A percentile compares a stretch with the other conserved stretches of the same genome.
These are phyloP conservation scores for Plasmodium relictum DNA, from an alignment of 169 alveolate species.

Conservation along the genomic window DNA sequence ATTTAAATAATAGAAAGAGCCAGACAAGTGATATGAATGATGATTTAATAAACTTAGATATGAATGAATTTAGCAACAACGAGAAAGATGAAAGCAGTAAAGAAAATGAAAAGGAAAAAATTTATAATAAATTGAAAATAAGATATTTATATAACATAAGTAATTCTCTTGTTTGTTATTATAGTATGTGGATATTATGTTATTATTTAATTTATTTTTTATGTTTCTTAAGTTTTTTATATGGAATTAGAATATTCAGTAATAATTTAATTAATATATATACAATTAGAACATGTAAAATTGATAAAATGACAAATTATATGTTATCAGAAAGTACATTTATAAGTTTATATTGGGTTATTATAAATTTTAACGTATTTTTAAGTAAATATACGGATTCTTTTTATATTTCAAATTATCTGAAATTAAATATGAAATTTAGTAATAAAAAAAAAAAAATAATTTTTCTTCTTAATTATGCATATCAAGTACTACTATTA, in stretches of 20 bases:
- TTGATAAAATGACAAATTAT: slow-evolving; percentile 56
- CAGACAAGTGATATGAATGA: slow-evolving; percentile 75
- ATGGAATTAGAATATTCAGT: slow-evolving; percentile 70
- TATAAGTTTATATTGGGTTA: slow-evolving; percentile 62
- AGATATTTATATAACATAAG: slow-evolving; percentile 50
- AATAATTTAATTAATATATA: slow-evolving; percentile 73
- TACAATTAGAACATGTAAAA: slow-evolving; percentile 71
- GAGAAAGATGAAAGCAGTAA: slow-evolving; percentile 75
- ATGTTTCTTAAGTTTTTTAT: slow-evolving; percentile 66
- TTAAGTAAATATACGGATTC: slow-evolving; percentile 72
- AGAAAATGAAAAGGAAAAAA: slow-evolving; percentile 66
- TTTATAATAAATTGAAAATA: slow-evolving; percentile 43
- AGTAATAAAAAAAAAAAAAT: slow-evolving; percentile 34
- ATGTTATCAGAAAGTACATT: slow-evolving; percentile 70
- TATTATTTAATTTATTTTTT: slow-evolving; percentile 66
- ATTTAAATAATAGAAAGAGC: slow-evolving; percentile 49
- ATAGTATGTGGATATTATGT: slow-evolving; percentile 68
- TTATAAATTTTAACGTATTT: slow-evolving; percentile 71
- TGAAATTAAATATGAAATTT: slow-evolving; percentile 41
- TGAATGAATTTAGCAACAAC: slow-evolving; percentile 72
- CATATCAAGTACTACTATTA: slow-evolving; percentile 49
- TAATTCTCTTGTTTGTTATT: slow-evolving; percentile 62
- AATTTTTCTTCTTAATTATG: slow-evolving; percentile 42
- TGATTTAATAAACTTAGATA: slow-evolving; percentile 68
- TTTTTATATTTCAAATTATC: slow-evolving; percentile 43